Evolutionary conservation across 805 yeast genomes (phyloP), one percentile per base, ranked within the genome.

Genomic region (Metschnikowia corniflorae): DNA sequence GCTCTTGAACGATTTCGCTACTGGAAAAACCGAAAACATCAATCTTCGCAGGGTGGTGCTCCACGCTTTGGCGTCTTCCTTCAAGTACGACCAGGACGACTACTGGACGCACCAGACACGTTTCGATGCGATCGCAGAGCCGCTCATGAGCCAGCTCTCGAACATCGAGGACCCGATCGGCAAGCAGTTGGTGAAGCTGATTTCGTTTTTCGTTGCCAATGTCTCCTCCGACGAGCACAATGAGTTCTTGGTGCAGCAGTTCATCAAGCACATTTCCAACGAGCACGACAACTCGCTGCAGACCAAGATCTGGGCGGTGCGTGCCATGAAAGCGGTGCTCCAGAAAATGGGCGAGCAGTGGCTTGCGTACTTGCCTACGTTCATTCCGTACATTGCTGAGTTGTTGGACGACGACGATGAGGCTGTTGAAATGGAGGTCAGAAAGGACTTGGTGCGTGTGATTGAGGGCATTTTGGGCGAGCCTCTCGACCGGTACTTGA

Each of bases 311-410:
- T 84, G 95, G 91, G 79, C 97, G 17, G 75, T 86, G 36, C 78
- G 82, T 57, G 70, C 86, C 2, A 73, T 93, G 58, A 86, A 86
- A 60, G 70, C 79, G 17, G 78, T 93, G 21, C 93, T 88, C 72
- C 84, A 85, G 47, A 85, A 85, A 68, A 82, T 88, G 51, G 97
- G 97, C 37, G 97, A 93, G 53, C 86, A 81, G 58, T 93, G 97
- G 98, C 73, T 93, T 47, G 69, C 82, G 22, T 73, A 85, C 68
- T 71, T 93, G 51, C 98, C 98, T 16, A 96, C 89, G 56, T 73
- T 93, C 50, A 95, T 93, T 44, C 99, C 99, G 22, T 75, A 86
- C 42, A 86, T 93, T 59, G 96, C 97, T 6, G 99, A 93, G 63
- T 66, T 93, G 40, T 71, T 93, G 44, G 99, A 93, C 56, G 97